These are phyloP conservation scores for Cyclotella distinguenda DNA, from an alignment of 108 stramenopile species.

Conservation along the genomic window DNA sequence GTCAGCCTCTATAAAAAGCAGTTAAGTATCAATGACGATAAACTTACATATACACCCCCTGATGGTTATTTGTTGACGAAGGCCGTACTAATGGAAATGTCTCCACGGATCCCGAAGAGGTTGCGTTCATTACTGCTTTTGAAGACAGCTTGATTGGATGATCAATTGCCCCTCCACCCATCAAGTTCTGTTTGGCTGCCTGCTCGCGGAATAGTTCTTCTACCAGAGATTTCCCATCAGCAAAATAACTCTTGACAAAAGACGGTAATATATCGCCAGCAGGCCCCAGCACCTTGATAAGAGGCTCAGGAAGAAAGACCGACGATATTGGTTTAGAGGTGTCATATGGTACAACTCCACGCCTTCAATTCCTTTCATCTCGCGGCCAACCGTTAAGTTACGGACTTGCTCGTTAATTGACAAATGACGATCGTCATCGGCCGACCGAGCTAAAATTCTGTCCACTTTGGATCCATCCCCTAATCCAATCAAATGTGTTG, in stretches of 20 bases:
- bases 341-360: constrained; percentile 74
- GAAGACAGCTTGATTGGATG: constrained; percentile 6
- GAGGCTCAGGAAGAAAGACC: constrained; percentile 28
- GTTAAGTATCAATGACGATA: too few relatives aligned
- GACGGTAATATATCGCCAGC: constrained; percentile 57
- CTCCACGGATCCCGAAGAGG: constrained; percentile 66
- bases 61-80: constrained; percentile 56
- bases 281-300: constrained; percentile 14
- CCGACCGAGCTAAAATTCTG: not conserved
- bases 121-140: constrained; percentile 45
- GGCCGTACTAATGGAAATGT: constrained; percentile 79
- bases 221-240: constrained; percentile 59
- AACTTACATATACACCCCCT: constrained; percentile 68
- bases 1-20: too few relatives aligned
- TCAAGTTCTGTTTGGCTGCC: constrained; percentile 53
- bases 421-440: not conserved
- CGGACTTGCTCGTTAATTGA: constrained; percentile 12
- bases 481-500: not conserved
- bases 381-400: not conserved
- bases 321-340: constrained; percentile 54
- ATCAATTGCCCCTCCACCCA: constrained; percentile 41
- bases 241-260: constrained; percentile 65
- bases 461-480: not conserved
- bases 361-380: constrained; percentile 24
- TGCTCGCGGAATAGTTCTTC: constrained; percentile 60